phyloP scores from a whole-genome alignment of 1,139 yeast species.

The Pichia sp. region DNA sequence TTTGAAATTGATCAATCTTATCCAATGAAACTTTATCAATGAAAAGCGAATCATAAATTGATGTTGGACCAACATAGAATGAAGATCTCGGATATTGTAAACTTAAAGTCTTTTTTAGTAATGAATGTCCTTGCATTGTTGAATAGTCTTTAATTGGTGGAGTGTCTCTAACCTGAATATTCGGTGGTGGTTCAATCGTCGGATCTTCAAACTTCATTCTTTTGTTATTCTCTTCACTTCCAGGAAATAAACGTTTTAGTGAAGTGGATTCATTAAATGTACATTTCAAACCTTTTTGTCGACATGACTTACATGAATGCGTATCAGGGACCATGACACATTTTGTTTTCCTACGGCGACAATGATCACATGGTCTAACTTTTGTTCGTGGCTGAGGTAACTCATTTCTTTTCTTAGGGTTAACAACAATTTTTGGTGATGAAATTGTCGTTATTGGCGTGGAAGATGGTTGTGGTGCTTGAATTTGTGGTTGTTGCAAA shows the following conservation, averaged over 20 bases:
- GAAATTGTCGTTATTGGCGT: background rate
- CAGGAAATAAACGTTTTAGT: conserved; percentile 23
- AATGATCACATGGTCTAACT: conserved; percentile 57
- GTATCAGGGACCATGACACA: conserved; percentile 58
- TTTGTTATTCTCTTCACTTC: conserved; percentile 19
- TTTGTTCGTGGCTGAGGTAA: conserved; percentile 30
- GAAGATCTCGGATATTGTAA: conserved; percentile 71
- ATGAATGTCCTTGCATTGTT: conserved; percentile 39
- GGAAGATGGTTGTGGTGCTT: background rate
- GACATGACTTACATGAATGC: conserved; percentile 61
- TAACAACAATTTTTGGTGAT: background rate
- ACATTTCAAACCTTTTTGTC: conserved; percentile 58
- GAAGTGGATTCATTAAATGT: conserved; percentile 36
- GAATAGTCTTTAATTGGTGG: conserved; percentile 53
- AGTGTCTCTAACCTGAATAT: conserved; percentile 48
- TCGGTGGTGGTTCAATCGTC: conserved; percentile 38
- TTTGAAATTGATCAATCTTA: conserved; percentile 59
- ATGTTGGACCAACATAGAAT: conserved; percentile 70
- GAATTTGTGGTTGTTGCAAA: background rate
- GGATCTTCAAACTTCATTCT: conserved; percentile 29
- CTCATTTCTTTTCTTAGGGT: conserved; percentile 15
- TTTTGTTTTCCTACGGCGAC: conserved; percentile 57
- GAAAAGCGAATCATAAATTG: conserved; percentile 56
- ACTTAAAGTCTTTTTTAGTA: conserved; percentile 30
- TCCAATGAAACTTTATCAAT: conserved; percentile 47